Evolutionary conservation across 257 asterid genomes (phyloP), one percentile per base, ranked within the genome.

Genomic region (Fraxinus pennsylvanica): DNA sequence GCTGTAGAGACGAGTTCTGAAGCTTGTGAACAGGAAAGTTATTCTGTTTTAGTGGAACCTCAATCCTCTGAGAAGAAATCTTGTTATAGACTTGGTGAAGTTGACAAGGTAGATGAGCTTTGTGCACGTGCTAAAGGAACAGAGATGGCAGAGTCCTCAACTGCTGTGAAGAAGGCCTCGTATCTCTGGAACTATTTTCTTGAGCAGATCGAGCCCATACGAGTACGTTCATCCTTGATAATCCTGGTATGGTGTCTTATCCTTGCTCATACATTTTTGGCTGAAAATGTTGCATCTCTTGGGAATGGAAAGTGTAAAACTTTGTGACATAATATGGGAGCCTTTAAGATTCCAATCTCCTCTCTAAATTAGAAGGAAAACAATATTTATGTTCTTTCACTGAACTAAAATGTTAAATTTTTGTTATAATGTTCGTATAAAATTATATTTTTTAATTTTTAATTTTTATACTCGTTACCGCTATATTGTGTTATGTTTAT

Each of bases 111-210:
- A 81, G 66, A 77, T 63, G 84, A 63, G 36, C 43, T 69, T 35
- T 61, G 50, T 82, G 70, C 88, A 68, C 69, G 71, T 76, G 72
- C 87, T 80, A 82, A 82, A 72, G 74, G 21, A 13, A 72, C 72
- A 38, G 89, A 78, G 78, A 80, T 63, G 57, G 43, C 79, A 39
- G 83, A 79, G 74, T 63, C 83, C 39, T 84, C 84, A 72, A 61
- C 82, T 84, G 80, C 81, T 78, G 83, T 71, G 35, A 87, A 74
- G 78, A 88, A 80, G 82, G 89, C 85, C 35, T 91, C 99, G 0
- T 90, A 87, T 82, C 90, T 93, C 71, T 96, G 98, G 98, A 91
- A 87, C 90, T 89, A 91, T 59, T 93, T 96, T 78, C 75, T 89
- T 45, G 96, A 93, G 90, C 97, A 91, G 89, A 92, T 91, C 81